A percentile compares a stretch with the other conserved stretches of the same genome.
These are phyloP conservation scores for Suillus subaureus DNA, from an alignment of 768 basidiomycete genomes.

Conservation along the genomic window DNA sequence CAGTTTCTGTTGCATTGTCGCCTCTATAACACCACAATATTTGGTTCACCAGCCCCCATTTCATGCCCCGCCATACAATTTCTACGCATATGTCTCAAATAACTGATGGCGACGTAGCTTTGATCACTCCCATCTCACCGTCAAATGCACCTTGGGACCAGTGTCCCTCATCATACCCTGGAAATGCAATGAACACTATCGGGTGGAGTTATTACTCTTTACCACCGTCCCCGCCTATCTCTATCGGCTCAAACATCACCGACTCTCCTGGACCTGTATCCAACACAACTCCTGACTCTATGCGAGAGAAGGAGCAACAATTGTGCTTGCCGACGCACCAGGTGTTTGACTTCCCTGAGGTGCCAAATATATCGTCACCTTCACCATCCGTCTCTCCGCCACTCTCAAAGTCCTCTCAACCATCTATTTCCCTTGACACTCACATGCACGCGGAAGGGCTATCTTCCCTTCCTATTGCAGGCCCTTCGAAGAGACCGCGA, in stretches of 20 bases:
- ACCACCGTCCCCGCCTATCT: conserved; percentile 51
- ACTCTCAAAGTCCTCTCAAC: conserved; percentile 32
- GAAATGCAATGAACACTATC: conserved; percentile 39
- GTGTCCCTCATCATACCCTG: conserved; percentile 39
- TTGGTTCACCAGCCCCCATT: conserved; percentile 16
- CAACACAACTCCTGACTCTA: conserved; percentile 45
- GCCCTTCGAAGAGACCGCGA: conserved; percentile 49
- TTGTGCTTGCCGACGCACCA: conserved; percentile 72
- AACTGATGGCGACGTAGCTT: conserved; percentile 57
- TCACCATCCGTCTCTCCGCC: conserved; percentile 35
- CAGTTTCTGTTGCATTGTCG: conserved; percentile 19
- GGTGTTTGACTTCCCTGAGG: conserved; percentile 63
- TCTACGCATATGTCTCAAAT: conserved; percentile 57
- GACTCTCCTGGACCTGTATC: conserved; percentile 49
- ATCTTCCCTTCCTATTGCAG: conserved; percentile 33
- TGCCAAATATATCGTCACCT: conserved; percentile 36
- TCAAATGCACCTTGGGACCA: conserved; percentile 52
- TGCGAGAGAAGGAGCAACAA: conserved; percentile 46
- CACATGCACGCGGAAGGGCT: conserved; percentile 6
- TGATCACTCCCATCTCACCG: conserved; percentile 52
- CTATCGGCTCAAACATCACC: conserved; percentile 44
- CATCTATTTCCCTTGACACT: conserved; percentile 37
- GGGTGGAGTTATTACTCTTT: conserved; percentile 51
- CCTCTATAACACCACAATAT: conserved; percentile 12
- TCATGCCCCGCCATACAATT: conserved; percentile 31